A percentile compares a stretch with the other conserved stretches of the same genome.
Conservation (phyloP, 169 alveolate species). For the Cryptosporidium sp. region DNA sequence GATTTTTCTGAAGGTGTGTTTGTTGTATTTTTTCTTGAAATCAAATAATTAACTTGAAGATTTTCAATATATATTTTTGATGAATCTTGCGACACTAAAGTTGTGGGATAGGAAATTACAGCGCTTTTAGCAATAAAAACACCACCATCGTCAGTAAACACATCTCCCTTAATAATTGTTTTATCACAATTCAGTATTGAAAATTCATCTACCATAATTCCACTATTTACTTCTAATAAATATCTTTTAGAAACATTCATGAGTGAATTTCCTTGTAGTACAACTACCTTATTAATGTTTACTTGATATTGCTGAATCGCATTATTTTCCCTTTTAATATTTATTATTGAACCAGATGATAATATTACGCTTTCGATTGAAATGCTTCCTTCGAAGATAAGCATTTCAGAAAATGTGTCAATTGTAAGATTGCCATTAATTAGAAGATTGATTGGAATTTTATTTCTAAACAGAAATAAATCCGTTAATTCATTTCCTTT, state of each 20-base stretch:
- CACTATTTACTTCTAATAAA: constrained; percentile 26
- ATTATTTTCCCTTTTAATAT: not conserved
- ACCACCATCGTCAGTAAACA: constrained; percentile 70
- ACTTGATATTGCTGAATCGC: not conserved
- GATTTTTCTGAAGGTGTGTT: not conserved
- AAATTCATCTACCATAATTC: constrained; percentile 59
- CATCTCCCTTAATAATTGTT: constrained; percentile 9
- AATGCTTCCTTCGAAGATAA: constrained; percentile 1
- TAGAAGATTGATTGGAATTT: not conserved
- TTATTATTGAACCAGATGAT: constrained; percentile 34
- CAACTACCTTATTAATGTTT: constrained; percentile 8
- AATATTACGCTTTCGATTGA: not conserved
- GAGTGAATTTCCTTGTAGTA: constrained; percentile 62
- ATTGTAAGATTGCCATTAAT: constrained; percentile 51
- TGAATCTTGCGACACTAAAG: constrained; percentile 51
- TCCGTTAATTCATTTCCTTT: not conserved
- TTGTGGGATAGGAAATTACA: not conserved
- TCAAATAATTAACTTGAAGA: constrained; percentile 1
- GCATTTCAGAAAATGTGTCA: constrained; percentile 47
- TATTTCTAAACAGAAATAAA: not conserved
- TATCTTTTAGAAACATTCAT: constrained; percentile 20
- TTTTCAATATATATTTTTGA: constrained; percentile 21
- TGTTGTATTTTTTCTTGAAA: not conserved
- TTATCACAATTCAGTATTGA: constrained; percentile 36
- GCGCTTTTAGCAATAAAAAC: constrained; percentile 10